phyloP scores from a whole-genome alignment of 2,329 filamentous ascomycete genomes.

The Ophiocordyceps polyrhachis-furcata region DNA sequence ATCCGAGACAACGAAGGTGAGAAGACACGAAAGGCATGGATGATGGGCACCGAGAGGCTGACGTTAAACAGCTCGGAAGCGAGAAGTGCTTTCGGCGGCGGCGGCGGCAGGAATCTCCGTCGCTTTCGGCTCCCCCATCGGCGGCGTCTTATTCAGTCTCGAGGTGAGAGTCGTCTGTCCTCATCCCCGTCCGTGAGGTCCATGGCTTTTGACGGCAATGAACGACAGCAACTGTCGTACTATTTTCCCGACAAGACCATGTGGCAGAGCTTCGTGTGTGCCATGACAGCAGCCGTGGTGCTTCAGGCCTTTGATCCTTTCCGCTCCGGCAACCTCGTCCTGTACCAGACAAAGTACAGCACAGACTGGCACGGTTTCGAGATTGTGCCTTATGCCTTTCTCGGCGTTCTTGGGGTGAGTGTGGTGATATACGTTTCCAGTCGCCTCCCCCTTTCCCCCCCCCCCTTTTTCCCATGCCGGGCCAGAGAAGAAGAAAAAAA shows the following conservation, averaged over 20 bases:
- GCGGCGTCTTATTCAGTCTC: slow-evolving; percentile 85
- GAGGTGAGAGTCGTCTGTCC: slow-evolving; percentile 39
- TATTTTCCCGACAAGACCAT: slow-evolving; percentile 94
- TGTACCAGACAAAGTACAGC: slow-evolving; percentile 96
- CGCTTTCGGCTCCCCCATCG: slow-evolving; percentile 93
- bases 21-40: slow-evolving; percentile 4
- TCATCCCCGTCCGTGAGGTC: no score
- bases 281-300: slow-evolving; percentile 81
- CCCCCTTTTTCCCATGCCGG: background rate
- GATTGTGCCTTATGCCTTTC: slow-evolving; percentile 73
- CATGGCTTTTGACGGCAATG: background rate
- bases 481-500: background rate
- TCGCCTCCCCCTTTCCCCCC: no score
- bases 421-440: no score
- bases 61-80: slow-evolving; percentile 89
- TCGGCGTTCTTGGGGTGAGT: slow-evolving; percentile 63
- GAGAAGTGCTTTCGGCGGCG: slow-evolving; percentile 86
- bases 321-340: slow-evolving; percentile 88
- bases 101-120: slow-evolving; percentile 91
- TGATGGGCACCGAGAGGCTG: no score
- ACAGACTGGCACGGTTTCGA: slow-evolving; percentile 98
- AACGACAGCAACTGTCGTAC: slow-evolving; percentile 57
- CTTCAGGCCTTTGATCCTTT: slow-evolving; percentile 95
- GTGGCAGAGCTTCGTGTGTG: slow-evolving; percentile 97
- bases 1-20: slow-evolving; percentile 75